Percentiles rank a stretch among this genome's conserved stretches.
Evolutionary conservation across 2,329 filamentous ascomycete genomes (phyloP).

Genomic region (Penicillium concentricum): DNA sequence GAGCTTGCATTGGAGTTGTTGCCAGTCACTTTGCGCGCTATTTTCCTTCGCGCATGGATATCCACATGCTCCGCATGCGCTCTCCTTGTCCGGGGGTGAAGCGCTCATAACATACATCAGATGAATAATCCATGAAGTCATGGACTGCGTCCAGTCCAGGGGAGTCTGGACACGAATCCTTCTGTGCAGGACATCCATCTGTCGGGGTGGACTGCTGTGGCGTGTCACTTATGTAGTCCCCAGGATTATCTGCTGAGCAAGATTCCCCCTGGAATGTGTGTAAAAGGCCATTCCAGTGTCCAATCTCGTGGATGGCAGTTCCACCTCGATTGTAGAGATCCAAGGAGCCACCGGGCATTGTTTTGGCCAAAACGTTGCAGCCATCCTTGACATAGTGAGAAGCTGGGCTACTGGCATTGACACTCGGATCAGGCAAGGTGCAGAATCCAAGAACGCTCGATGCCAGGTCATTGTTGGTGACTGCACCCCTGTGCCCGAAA

Average conservation of each 20-base stretch:
- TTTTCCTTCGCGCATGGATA: constrained; percentile 40
- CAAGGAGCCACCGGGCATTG: constrained; percentile 54
- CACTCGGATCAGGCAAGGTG: constrained; percentile 47
- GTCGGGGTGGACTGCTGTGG: constrained; percentile 55
- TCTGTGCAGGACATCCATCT: constrained; percentile 54
- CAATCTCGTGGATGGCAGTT: constrained; percentile 49
- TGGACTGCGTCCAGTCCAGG: constrained; percentile 53
- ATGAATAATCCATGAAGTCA: constrained; percentile 62
- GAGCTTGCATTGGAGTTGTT: not conserved
- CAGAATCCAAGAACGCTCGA: constrained; percentile 54
- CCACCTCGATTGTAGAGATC: constrained; percentile 50
- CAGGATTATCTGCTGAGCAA: constrained; percentile 34
- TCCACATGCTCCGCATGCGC: constrained; percentile 55
- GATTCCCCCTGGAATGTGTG: constrained; percentile 46
- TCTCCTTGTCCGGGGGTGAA: constrained; percentile 53
- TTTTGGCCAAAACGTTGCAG: constrained; percentile 57
- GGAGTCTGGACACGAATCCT: constrained; percentile 51
- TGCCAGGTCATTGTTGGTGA: constrained; percentile 15
- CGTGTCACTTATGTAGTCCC: constrained; percentile 48
- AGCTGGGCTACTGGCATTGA: constrained; percentile 37
- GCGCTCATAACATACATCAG: constrained; percentile 54
- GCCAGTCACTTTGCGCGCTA: constrained; percentile 7
- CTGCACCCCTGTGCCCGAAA: constrained; percentile 21
- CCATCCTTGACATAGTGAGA: constrained; percentile 53
- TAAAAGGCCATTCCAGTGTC: constrained; percentile 49